Base-by-base conservation (phyloP, 495 filamentous ascomycete species). In the Hypoxylon lenormandii region DNA sequence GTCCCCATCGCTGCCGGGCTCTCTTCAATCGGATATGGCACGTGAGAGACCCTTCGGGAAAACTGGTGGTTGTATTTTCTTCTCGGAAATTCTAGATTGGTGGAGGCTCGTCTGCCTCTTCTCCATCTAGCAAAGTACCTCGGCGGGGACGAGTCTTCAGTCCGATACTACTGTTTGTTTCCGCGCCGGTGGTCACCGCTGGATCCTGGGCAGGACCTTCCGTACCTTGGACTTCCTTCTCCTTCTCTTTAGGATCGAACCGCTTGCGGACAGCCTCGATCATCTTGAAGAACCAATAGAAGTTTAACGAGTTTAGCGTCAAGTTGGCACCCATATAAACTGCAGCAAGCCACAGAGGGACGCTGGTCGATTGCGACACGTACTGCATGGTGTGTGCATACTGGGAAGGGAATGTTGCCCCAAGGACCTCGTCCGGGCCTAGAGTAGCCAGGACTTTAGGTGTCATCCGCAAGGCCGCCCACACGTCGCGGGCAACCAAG, bases 221-320 rank as follows among this genome's bases (percentile, higher is more conserved):
- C 73, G 11, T 38, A 16, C 19, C 47, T 1, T 65, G 21, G 16
- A 16, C 70, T 48, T 72, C 72, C 23, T 74, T 70, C 43, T 72
- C 75, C 51, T 77, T 45, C 16, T 45, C 16, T 16, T n/a, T 79
- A n/a, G 87, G 84, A n/a, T 89, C 85, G 77, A 98, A 98, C 19
- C 95, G 84, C 83, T 95, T 96, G 64, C 89, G 81, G 13, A 98
- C 89, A 21, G 95, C 92, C 66, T 91, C 86, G 62, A 98, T 91
- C 95, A 98, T 98, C 84, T 94, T 95, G 61, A 88, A 88, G 78
- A 97, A 98, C 95, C 95, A 98, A 81, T 89, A 94, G 77, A 93
- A 93, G 79, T 98, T 98, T 47, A 98, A 81, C 50, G 85, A 82
- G 79, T 97, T 97, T 13, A 98, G 82, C 3, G 90, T 83, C 21